Conservation (phyloP, 148 eudicot genomes). For the Gaultheria prostrata region DNA sequence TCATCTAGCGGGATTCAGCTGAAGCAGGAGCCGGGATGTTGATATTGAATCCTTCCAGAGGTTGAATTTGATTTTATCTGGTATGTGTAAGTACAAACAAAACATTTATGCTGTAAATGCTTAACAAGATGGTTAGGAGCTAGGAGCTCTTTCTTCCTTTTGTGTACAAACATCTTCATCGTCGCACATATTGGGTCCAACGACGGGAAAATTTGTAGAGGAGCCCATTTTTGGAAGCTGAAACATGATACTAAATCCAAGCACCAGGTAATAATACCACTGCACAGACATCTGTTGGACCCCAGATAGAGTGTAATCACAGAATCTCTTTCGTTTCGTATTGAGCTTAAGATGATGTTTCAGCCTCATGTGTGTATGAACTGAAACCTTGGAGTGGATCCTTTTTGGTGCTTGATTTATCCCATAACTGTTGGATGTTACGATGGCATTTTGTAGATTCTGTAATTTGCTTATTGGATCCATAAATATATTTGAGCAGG, state of each 20-base stretch:
- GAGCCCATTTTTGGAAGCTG: slow-evolving; percentile 24
- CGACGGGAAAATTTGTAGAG: slow-evolving; percentile 17
- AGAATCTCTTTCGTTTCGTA: slow-evolving; percentile 6
- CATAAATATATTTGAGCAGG: background rate
- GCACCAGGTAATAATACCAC: slow-evolving; percentile 12
- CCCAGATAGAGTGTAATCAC: background rate
- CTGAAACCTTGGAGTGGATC: slow-evolving; percentile 5
- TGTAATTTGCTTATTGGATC: slow-evolving; percentile 9
- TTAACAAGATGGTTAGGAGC: slow-evolving; percentile 12
- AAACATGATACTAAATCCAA: slow-evolving; percentile 4
- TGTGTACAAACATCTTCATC: slow-evolving; percentile 17
- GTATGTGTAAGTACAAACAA: slow-evolving; percentile 28
- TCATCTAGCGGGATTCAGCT: slow-evolving; percentile 28
- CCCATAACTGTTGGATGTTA: slow-evolving; percentile 7
- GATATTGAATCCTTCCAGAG: slow-evolving; percentile 2
- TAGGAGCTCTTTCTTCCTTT: slow-evolving; percentile 18
- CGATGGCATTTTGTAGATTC: slow-evolving; percentile 6
- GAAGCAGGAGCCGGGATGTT: slow-evolving; percentile 42
- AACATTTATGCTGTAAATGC: slow-evolving; percentile 19
- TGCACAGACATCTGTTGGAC: background rate
- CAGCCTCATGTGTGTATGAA: background rate
- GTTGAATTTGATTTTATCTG: slow-evolving; percentile 9
- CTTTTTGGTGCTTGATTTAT: slow-evolving; percentile 12
- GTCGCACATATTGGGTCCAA: slow-evolving; percentile 12
- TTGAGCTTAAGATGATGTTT: slow-evolving; percentile 3